These are phyloP conservation scores for Arthrobotrys megalospora DNA, from an alignment of 2,329 filamentous ascomycete species.

Conservation along the genomic window DNA sequence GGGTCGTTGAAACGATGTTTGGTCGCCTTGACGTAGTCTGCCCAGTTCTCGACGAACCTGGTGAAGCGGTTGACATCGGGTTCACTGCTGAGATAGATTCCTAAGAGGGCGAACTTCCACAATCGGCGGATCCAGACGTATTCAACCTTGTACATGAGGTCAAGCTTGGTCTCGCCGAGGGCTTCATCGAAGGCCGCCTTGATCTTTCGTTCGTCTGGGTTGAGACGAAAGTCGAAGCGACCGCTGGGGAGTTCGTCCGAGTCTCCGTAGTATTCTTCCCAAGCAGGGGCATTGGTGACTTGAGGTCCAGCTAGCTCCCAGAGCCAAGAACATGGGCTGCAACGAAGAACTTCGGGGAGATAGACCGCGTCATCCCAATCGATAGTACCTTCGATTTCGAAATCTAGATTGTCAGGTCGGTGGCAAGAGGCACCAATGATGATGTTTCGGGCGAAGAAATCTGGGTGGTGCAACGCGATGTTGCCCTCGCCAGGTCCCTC, in stretches of 20 bases:
- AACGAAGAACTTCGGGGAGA: slow-evolving; percentile 51
- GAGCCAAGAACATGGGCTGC: slow-evolving; percentile 47
- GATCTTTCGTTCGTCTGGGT: slow-evolving; percentile 49
- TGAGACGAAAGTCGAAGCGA: slow-evolving; percentile 50
- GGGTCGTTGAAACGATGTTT: slow-evolving; percentile 27
- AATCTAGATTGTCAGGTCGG: slow-evolving; percentile 44
- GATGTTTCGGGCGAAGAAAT: slow-evolving; percentile 56
- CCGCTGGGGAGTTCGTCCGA: slow-evolving; percentile 49
- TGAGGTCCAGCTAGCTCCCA: slow-evolving; percentile 49
- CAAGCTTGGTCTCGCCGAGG: slow-evolving; percentile 16
- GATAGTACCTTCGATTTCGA: slow-evolving; percentile 50
- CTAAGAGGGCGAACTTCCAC: slow-evolving; percentile 50
- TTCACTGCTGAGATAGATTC: slow-evolving; percentile 11
- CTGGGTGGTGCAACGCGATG: slow-evolving; percentile 50
- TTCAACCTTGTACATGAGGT: slow-evolving; percentile 54
- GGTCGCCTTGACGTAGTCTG: slow-evolving; percentile 24
- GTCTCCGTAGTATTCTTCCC: slow-evolving; percentile 59
- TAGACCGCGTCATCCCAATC: slow-evolving; percentile 46
- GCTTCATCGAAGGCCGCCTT: slow-evolving; percentile 41
- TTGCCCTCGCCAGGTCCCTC: slow-evolving; percentile 12
- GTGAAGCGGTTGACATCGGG: slow-evolving; percentile 31
- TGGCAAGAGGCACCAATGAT: slow-evolving; percentile 45
- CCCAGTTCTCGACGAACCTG: slow-evolving; percentile 46
- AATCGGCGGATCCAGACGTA: slow-evolving; percentile 55
- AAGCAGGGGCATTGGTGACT: slow-evolving; percentile 35